These are phyloP conservation scores for Lipomyces yamanashiensis DNA, from an alignment of 805 yeast species.

Conservation along the genomic window DNA sequence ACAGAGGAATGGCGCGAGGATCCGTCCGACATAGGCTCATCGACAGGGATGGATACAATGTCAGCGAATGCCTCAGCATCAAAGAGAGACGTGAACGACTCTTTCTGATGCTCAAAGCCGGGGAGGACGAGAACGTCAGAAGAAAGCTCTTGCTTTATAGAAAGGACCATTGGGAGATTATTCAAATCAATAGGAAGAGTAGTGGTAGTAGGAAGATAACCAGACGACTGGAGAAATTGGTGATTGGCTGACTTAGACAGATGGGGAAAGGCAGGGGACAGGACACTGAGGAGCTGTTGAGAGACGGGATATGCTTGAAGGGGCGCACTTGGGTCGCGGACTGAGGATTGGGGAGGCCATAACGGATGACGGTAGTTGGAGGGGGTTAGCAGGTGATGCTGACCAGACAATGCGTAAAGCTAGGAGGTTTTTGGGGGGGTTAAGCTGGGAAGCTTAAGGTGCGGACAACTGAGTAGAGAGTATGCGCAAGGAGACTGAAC, in stretches of 20 bases:
- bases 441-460: constrained; percentile 17
- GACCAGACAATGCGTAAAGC: constrained; percentile 36
- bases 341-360: constrained; percentile 29
- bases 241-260: not conserved
- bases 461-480: not conserved
- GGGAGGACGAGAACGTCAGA: constrained; percentile 19
- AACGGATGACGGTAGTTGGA: constrained; percentile 20
- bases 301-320: not conserved
- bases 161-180: constrained; percentile 19
- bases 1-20: constrained; percentile 25
- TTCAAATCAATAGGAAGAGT: constrained; percentile 4
- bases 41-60: constrained; percentile 24
- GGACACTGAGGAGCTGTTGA: not conserved
- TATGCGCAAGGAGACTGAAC: constrained; percentile 3
- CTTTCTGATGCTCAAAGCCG: constrained; percentile 17
- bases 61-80: constrained; percentile 26
- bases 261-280: not conserved
- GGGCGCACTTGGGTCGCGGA: constrained; percentile 19
- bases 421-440: constrained; percentile 15
- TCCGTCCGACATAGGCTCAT: constrained; percentile 19
- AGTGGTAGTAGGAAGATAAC: not conserved
- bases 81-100: constrained; percentile 8
- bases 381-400: constrained; percentile 21
- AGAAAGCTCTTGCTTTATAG: constrained; percentile 17
- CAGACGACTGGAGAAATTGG: constrained; percentile 4